Evolutionary conservation across 306 rosid species (phyloP).

Genomic region (Corylus americana): DNA sequence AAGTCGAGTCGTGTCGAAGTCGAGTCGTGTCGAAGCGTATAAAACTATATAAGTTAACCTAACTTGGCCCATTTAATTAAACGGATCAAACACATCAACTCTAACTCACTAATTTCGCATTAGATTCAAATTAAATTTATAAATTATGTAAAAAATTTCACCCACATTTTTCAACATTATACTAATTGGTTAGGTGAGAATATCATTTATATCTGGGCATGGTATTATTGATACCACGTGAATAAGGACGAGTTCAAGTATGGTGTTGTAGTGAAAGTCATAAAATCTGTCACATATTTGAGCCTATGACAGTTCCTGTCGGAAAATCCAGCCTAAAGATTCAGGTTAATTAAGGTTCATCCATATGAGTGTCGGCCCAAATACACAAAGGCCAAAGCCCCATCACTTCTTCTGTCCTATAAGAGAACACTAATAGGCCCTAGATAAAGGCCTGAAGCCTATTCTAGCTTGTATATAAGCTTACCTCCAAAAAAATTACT

Average conservation of each 20-base stretch:
- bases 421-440: not conserved
- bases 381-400: not conserved
- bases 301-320: not conserved
- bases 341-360: not conserved
- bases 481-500: no score
- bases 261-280: not conserved
- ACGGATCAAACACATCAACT: no score
- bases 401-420: not conserved
- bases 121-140: no score
- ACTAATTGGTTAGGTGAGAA: not conserved
- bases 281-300: not conserved
- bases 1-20: no score
- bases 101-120: no score
- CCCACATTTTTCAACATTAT: not conserved
- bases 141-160: no score
- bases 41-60: no score
- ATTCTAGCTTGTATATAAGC: no score
- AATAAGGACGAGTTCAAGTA: not conserved
- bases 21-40: no score
- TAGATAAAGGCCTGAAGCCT: not conserved
- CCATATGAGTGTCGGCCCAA: not conserved
- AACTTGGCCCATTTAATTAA: no score
- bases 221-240: not conserved
- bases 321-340: not conserved
- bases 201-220: not conserved